These are phyloP conservation scores for Coelastrella sp. DNA, from an alignment of 139 green algal species.

Conservation along the genomic window DNA sequence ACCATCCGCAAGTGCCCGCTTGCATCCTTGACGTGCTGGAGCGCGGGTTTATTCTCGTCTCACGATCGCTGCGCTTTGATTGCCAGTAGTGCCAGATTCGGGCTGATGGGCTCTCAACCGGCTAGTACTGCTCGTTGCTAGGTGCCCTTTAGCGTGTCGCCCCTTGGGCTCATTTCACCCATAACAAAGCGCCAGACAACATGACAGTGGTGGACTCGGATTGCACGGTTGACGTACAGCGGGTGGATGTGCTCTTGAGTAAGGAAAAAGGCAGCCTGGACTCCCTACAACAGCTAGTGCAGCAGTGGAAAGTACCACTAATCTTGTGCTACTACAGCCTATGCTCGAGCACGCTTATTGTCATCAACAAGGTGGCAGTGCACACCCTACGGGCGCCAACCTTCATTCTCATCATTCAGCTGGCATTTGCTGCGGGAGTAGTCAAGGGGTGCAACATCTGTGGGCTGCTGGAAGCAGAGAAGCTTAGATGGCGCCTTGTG, in stretches of 20 bases:
- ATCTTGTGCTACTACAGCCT: slow-evolving; percentile 27
- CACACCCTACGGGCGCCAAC: slow-evolving; percentile 56
- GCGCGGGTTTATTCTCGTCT: too few relatives aligned
- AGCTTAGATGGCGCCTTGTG: slow-evolving; percentile 55
- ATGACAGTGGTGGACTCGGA: too few relatives aligned
- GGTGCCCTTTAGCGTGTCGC: too few relatives aligned
- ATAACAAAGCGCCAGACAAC: too few relatives aligned
- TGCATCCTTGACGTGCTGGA: too few relatives aligned
- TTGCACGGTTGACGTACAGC: too few relatives aligned
- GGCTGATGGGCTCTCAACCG: too few relatives aligned
- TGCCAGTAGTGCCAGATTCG: too few relatives aligned
- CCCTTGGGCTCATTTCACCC: too few relatives aligned
- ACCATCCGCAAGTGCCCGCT: too few relatives aligned
- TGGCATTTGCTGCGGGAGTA: slow-evolving; percentile 54
- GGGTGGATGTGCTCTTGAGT: background rate
- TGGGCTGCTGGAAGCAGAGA: slow-evolving; percentile 50
- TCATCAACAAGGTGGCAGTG: slow-evolving; percentile 31
- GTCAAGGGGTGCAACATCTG: slow-evolving; percentile 28
- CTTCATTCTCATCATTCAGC: slow-evolving; percentile 67
- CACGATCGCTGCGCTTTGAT: too few relatives aligned
- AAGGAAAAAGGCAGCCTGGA: background rate
- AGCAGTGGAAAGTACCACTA: slow-evolving; percentile 19
- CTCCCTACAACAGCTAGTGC: background rate
- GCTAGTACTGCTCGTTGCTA: too few relatives aligned
- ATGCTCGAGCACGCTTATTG: slow-evolving; percentile 17